Percentiles rank a stretch among this genome's conserved stretches.
Evolutionary conservation across 495 filamentous ascomycete species (phyloP).

Genomic region (Tetracladium marchalianum): DNA sequence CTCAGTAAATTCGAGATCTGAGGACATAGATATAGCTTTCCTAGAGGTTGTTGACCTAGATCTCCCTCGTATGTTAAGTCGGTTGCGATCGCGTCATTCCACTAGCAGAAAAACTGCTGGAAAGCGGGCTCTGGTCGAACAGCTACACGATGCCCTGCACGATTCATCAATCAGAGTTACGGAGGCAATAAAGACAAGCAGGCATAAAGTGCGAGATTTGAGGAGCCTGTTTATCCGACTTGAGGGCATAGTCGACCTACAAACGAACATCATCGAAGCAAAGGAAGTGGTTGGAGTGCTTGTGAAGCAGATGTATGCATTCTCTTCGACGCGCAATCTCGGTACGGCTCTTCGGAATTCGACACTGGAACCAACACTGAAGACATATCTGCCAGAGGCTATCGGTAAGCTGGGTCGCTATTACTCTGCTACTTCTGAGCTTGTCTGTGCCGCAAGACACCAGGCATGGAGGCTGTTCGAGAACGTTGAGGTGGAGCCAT

Average conservation of each 20-base stretch:
- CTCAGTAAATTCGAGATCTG: background rate
- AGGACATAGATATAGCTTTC: conserved; percentile 16
- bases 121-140: conserved; percentile 6
- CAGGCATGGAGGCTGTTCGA: conserved; percentile 14
- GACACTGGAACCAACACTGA: conserved; percentile 10
- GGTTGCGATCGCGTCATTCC: conserved; percentile 21
- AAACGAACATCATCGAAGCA: background rate
- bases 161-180: background rate
- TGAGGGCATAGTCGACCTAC: conserved; percentile 3
- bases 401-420: conserved; percentile 23
- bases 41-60: conserved; percentile 20
- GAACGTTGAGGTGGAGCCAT: conserved; percentile 16
- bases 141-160: background rate
- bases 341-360: background rate
- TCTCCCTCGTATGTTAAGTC: conserved; percentile 18
- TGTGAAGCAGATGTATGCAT: conserved; percentile 2
- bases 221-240: conserved; percentile 5
- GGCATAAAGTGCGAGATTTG: background rate
- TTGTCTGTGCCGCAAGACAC: conserved; percentile 20
- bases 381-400: conserved; percentile 17
- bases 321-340: conserved; percentile 2
- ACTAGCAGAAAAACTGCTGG: conserved; percentile 11
- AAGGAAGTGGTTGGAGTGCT: conserved; percentile 1
- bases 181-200: conserved; percentile 2
- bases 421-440: conserved; percentile 16